These are phyloP conservation scores for Luffa acutangula DNA, from an alignment of 306 rosid species.

Conservation along the genomic window DNA sequence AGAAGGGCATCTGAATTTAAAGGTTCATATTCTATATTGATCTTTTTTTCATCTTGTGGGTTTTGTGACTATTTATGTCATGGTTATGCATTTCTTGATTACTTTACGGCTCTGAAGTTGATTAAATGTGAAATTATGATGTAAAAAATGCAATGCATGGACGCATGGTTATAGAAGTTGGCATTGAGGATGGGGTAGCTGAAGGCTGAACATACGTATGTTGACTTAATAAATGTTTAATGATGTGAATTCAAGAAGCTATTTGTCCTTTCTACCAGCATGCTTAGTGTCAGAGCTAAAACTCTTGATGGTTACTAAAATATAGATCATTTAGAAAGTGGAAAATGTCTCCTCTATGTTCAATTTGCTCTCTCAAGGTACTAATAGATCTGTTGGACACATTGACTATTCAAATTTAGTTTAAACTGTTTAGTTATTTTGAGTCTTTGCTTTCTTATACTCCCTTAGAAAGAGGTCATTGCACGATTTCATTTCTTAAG, in stretches of 20 bases:
- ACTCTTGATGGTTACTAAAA: background rate
- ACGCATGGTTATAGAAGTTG: background rate
- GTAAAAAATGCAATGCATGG: background rate
- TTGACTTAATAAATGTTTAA: background rate
- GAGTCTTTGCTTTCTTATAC: background rate
- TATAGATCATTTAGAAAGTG: background rate
- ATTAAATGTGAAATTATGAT: background rate
- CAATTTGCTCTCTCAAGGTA: background rate
- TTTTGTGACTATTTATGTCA: background rate
- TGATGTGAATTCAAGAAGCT: background rate
- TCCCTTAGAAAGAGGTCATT: background rate
- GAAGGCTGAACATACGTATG: background rate
- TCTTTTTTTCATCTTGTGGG: constrained; percentile 5
- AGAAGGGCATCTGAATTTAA: constrained; percentile 75
- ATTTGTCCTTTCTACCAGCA: background rate
- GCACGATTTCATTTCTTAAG: background rate
- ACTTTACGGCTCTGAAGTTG: background rate
- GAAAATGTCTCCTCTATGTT: background rate
- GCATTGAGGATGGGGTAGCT: background rate
- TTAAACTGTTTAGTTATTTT: background rate
- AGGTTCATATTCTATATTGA: constrained; percentile 36
- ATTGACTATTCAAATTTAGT: background rate
- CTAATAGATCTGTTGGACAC: background rate
- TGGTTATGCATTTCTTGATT: background rate
- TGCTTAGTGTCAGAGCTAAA: background rate